Evolutionary conservation across 805 yeast genomes (phyloP).

Genomic region (Scheffersomyces stipitis): DNA sequence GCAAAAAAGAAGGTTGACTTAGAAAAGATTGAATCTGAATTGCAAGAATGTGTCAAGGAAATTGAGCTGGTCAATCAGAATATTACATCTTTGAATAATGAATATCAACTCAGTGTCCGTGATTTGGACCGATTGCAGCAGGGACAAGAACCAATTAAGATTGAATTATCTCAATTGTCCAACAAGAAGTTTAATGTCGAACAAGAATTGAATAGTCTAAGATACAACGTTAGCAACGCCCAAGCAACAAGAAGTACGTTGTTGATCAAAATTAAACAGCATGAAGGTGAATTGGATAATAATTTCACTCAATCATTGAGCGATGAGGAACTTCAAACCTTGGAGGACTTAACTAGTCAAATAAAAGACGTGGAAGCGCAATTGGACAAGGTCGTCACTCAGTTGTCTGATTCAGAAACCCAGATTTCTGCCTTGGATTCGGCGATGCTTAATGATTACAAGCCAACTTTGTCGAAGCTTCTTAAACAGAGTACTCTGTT

Average conservation of each 20-base stretch:
- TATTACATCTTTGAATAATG: constrained; percentile 51
- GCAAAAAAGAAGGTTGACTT: constrained; percentile 52
- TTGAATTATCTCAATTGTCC: constrained; percentile 40
- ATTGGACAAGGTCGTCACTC: constrained; percentile 40
- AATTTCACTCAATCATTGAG: constrained; percentile 56
- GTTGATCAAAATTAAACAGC: constrained; percentile 41
- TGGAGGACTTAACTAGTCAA: constrained; percentile 33
- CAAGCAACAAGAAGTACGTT: constrained; percentile 32
- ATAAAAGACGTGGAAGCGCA: constrained; percentile 40
- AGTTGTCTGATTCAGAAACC: constrained; percentile 47
- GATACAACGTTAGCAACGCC: constrained; percentile 34
- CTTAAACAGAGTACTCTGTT: constrained; percentile 3
- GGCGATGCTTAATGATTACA: constrained; percentile 57
- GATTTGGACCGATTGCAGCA: constrained; percentile 45
- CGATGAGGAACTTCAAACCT: constrained; percentile 44
- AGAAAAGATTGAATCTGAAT: constrained; percentile 34
- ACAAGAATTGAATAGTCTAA: constrained; percentile 41
- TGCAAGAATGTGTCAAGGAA: constrained; percentile 36
- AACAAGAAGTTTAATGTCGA: constrained; percentile 42
- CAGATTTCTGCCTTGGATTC: constrained; percentile 48
- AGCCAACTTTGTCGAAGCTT: constrained; percentile 43
- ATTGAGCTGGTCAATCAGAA: constrained; percentile 49
- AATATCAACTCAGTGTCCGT: constrained; percentile 31
- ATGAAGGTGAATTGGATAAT: constrained; percentile 48
- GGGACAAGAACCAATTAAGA: constrained; percentile 43